Percentiles rank a stretch among this genome's conserved stretches.
These are phyloP conservation scores for Hippophae tibetana DNA, from an alignment of 306 rosid genomes.

Conservation along the genomic window DNA sequence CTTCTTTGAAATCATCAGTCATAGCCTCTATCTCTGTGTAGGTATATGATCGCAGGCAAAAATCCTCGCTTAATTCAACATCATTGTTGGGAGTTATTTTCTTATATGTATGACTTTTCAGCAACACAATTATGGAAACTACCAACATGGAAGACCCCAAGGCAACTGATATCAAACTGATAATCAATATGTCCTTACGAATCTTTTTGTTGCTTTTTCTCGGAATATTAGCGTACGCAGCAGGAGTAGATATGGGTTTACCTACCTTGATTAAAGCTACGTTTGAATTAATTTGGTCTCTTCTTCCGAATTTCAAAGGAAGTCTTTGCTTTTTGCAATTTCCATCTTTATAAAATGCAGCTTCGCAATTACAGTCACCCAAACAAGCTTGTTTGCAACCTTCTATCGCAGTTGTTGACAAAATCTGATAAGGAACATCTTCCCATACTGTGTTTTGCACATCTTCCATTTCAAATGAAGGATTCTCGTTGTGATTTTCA, in stretches of 20 bases:
- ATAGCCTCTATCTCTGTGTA: conserved; percentile 16
- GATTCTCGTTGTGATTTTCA: not conserved
- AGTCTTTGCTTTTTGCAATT: conserved; percentile 16
- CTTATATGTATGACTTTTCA: not conserved
- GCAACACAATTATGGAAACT: not conserved
- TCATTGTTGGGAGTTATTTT: not conserved
- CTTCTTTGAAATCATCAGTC: conserved; percentile 21
- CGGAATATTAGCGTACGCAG: no score
- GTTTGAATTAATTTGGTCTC: not conserved
- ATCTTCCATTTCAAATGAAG: not conserved
- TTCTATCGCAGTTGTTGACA: not conserved
- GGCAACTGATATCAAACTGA: not conserved
- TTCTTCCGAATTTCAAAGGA: conserved; percentile 20
- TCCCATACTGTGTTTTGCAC: not conserved
- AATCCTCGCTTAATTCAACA: conserved; percentile 5
- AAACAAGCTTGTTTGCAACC: conserved; percentile 14
- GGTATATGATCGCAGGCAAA: conserved; percentile 5
- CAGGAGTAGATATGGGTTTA: not conserved
- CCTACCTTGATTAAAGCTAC: conserved; percentile 15
- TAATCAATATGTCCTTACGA: conserved; percentile 7
- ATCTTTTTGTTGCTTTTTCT: not conserved
- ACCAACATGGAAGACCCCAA: conserved; percentile 7
- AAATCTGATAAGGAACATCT: not conserved
- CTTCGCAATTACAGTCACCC: conserved; percentile 22
- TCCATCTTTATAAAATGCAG: not conserved